These are phyloP conservation scores for Mycena indigotica DNA, from an alignment of 768 basidiomycete genomes.

Conservation along the genomic window DNA sequence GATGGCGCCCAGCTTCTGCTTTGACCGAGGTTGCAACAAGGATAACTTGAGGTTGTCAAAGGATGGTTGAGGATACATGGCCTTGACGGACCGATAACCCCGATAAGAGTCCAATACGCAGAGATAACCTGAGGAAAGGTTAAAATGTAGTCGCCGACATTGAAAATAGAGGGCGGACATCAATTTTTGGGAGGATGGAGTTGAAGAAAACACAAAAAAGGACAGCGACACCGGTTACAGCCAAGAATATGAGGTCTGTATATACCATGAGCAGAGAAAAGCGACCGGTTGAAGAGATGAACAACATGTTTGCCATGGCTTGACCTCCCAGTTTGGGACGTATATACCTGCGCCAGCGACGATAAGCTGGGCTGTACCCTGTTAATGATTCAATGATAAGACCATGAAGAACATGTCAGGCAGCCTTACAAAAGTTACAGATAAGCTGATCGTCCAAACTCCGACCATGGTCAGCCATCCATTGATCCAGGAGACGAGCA, in stretches of 20 bases:
- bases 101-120: slow-evolving; percentile 64
- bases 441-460: slow-evolving; percentile 68
- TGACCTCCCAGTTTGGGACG: slow-evolving; percentile 58
- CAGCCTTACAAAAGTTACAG: slow-evolving; percentile 58
- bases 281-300: neutral
- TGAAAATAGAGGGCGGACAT: slow-evolving; percentile 48
- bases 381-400: neutral
- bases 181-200: slow-evolving; percentile 48
- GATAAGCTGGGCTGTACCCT: slow-evolving; percentile 58
- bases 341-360: slow-evolving; percentile 62
- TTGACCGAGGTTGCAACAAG: slow-evolving; percentile 58
- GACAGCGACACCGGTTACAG: slow-evolving; percentile 48
- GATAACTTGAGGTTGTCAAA: slow-evolving; percentile 41
- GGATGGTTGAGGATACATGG: neutral
- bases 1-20: slow-evolving; percentile 55
- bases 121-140: slow-evolving; percentile 50
- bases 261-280: neutral
- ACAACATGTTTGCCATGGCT: slow-evolving; percentile 62
- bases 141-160: no score
- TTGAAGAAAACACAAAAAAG: slow-evolving; percentile 61
- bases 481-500: slow-evolving; percentile 64
- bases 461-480: slow-evolving; percentile 72
- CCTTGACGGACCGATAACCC: slow-evolving; percentile 45
- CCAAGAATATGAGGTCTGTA: slow-evolving; percentile 59
- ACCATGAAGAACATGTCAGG: neutral